Percentiles rank a stretch among this genome's conserved stretches.
Evolutionary conservation across 2,329 filamentous ascomycete species (phyloP).

Genomic region (Ceratocystis lukuohia): DNA sequence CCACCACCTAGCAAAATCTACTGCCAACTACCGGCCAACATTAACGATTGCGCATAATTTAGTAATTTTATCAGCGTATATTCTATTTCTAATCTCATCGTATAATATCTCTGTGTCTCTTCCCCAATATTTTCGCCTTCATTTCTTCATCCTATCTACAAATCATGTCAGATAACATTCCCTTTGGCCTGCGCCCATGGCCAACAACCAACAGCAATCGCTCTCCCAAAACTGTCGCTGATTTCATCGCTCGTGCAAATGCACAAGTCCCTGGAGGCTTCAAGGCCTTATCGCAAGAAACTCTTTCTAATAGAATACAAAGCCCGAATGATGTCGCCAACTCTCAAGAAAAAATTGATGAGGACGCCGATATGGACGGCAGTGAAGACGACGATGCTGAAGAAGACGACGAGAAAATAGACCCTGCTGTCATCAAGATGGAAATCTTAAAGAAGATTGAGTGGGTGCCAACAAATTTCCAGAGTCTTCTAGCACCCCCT

Average conservation of each 20-base stretch:
- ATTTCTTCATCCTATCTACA: too few relatives aligned
- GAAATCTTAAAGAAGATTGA: conserved; percentile 47
- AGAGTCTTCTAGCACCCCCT: too few relatives aligned
- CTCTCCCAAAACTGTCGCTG: conserved; percentile 48
- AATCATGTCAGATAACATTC: conserved; percentile 14
- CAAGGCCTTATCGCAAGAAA: conserved; percentile 60
- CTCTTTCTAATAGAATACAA: conserved; percentile 46
- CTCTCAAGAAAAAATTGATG: conserved; percentile 28
- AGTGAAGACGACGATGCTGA: conserved; percentile 26
- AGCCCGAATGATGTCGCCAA: conserved; percentile 24
- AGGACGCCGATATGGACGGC: conserved; percentile 35
- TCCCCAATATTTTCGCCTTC: too few relatives aligned
- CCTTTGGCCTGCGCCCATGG: conserved; percentile 21
- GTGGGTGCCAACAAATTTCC: conserved; percentile 28
- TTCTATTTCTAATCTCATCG: too few relatives aligned
- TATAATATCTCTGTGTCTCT: too few relatives aligned
- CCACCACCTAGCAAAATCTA: too few relatives aligned
- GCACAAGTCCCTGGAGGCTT: conserved; percentile 63
- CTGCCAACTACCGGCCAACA: too few relatives aligned
- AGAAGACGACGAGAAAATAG: conserved; percentile 30
- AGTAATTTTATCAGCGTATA: not conserved
- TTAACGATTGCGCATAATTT: not conserved
- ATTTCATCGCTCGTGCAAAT: conserved; percentile 69
- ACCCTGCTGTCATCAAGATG: conserved; percentile 38
- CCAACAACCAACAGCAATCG: conserved; percentile 38